These are phyloP conservation scores for Marchantia polymorpha DNA, from an alignment of 225 moss, liverwort and hornwort species.

Conservation along the genomic window DNA sequence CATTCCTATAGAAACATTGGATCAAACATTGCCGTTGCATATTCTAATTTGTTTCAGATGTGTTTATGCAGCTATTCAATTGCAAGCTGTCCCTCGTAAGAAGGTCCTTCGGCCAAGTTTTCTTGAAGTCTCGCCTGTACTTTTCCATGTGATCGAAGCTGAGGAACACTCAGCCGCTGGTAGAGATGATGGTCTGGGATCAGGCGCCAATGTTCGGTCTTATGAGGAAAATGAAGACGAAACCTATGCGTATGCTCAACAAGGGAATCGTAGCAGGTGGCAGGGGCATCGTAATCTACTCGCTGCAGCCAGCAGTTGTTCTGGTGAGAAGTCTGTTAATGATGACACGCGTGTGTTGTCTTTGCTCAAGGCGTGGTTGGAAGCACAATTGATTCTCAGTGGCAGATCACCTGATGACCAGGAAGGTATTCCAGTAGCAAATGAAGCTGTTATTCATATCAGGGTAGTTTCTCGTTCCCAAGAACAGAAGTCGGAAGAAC, in stretches of 20 bases:
- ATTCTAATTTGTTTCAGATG: background rate
- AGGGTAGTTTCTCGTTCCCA: constrained; percentile 40
- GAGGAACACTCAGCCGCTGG: constrained; percentile 42
- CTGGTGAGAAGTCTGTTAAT: constrained; percentile 15
- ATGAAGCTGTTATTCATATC: constrained; percentile 68
- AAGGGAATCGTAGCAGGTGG: constrained; percentile 34
- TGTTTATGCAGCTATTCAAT: constrained; percentile 57
- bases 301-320: constrained; percentile 10
- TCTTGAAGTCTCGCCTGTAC: constrained; percentile 60
- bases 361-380: constrained; percentile 69
- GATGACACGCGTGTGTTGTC: constrained; percentile 15
- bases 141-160: constrained; percentile 48
- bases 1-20: too few relatives aligned
- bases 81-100: constrained; percentile 46
- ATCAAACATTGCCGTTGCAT: too few relatives aligned
- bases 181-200: constrained; percentile 40
- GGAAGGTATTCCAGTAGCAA: constrained; percentile 56
- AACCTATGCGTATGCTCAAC: constrained; percentile 5
- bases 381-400: constrained; percentile 60
- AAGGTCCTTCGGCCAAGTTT: constrained; percentile 32
- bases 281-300: constrained; percentile 39
- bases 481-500: constrained; percentile 35
- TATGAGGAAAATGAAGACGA: constrained; percentile 30
- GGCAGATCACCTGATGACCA: constrained; percentile 34
- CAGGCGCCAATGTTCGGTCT: constrained; percentile 11